phyloP scores from a whole-genome alignment of 2,329 filamentous ascomycete species.

The Alternaria triticimaculans region DNA sequence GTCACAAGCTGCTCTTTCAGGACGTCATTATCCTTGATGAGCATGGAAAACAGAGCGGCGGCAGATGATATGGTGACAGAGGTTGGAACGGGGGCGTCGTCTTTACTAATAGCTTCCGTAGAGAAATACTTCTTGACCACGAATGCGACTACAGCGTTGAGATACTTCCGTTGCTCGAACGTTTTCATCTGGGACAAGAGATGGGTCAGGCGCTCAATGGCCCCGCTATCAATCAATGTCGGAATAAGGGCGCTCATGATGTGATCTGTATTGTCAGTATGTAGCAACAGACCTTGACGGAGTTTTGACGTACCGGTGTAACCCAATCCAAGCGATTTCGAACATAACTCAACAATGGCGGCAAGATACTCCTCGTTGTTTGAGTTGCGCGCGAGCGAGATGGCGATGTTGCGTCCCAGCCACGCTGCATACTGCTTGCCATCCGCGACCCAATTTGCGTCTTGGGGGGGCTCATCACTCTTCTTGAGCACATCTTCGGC shows the following conservation, averaged over 20 bases:
- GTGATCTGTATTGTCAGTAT: constrained; percentile 26
- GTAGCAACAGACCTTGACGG: not conserved
- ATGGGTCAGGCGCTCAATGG: constrained; percentile 29
- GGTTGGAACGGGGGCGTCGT: constrained; percentile 16
- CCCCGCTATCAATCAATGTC: constrained; percentile 19
- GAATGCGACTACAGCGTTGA: constrained; percentile 44
- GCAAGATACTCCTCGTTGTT: constrained; percentile 42
- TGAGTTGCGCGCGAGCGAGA: constrained; percentile 53
- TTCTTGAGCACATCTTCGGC: constrained; percentile 60
- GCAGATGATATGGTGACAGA: constrained; percentile 32
- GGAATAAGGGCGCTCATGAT: constrained; percentile 27
- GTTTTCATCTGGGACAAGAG: constrained; percentile 54
- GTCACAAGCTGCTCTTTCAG: constrained; percentile 41
- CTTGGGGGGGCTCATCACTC: constrained; percentile 18
- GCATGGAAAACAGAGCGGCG: constrained; percentile 27
- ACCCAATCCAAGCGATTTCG: constrained; percentile 72
- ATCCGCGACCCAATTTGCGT: constrained; percentile 66
- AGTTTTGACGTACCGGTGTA: constrained; percentile 62
- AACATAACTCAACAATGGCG: constrained; percentile 53
- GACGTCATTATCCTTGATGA: constrained; percentile 36
- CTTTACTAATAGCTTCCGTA: constrained; percentile 11
- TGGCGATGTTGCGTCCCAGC: constrained; percentile 70
- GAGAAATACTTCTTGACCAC: constrained; percentile 32
- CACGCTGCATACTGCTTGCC: constrained; percentile 71
- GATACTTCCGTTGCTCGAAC: constrained; percentile 57